These are phyloP conservation scores for Calocybe gambosa DNA, from an alignment of 1,284 basidiomycete species.

Conservation along the genomic window DNA sequence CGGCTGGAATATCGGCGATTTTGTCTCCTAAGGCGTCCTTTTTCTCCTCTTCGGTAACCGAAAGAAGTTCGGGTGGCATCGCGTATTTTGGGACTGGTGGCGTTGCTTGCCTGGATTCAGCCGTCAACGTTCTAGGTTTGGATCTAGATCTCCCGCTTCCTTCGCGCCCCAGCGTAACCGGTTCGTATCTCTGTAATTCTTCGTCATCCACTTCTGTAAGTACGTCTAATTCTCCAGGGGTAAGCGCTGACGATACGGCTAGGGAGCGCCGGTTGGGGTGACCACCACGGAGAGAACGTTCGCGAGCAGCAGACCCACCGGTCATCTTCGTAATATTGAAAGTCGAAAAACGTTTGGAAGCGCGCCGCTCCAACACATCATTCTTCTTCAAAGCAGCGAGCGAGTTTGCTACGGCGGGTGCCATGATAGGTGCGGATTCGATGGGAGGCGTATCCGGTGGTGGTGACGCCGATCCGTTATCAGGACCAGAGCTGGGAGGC, in stretches of 20 bases:
- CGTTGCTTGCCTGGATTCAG: conserved; percentile 26
- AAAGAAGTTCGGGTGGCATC: conserved; percentile 27
- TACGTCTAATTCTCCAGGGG: conserved; percentile 61
- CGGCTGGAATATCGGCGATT: conserved; percentile 18
- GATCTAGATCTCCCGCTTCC: conserved; percentile 21
- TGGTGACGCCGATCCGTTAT: conserved; percentile 26
- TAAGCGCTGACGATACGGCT: conserved; percentile 53
- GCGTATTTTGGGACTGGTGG: conserved; percentile 45
- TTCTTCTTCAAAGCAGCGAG: conserved; percentile 85
- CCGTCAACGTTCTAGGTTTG: conserved; percentile 30
- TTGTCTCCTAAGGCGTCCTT: conserved; percentile 16
- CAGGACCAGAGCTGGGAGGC: conserved; percentile 35
- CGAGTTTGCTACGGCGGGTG: conserved; percentile 50
- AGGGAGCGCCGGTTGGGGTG: conserved; percentile 59
- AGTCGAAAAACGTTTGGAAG: conserved; percentile 94
- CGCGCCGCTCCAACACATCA: conserved; percentile 85
- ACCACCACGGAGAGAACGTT: conserved; percentile 36
- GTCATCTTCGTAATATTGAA: conserved; percentile 97
- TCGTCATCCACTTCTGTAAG: conserved; percentile 68
- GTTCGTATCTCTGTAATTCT: conserved; percentile 21
- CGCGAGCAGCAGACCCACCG: conserved; percentile 41
- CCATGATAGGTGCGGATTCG: conserved; percentile 53
- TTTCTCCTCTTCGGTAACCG: conserved; percentile 15
- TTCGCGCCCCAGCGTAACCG: conserved; percentile 16
- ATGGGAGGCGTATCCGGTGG: conserved; percentile 39